Percentiles rank a stretch among this genome's conserved stretches.
phyloP scores from a whole-genome alignment of 805 yeast species.

The Monosporozyma yasuniensis region DNA sequence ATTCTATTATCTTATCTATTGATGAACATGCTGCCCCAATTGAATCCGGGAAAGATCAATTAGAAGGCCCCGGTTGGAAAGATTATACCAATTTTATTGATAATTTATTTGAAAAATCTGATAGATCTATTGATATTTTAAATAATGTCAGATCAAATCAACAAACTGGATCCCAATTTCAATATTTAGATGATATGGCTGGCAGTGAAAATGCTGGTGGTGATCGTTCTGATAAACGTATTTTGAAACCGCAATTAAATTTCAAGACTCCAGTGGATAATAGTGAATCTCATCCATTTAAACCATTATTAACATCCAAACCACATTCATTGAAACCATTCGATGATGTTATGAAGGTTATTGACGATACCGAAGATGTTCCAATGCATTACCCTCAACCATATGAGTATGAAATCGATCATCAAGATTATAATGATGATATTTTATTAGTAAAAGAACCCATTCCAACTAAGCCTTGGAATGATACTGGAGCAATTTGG shows the following conservation, averaged over 20 bases:
- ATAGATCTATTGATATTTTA: conserved; percentile 49
- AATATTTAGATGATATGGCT: conserved; percentile 43
- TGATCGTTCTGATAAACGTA: conserved; percentile 22
- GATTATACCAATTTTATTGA: conserved; percentile 57
- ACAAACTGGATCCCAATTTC: conserved; percentile 20
- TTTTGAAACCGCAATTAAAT: conserved; percentile 59
- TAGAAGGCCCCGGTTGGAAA: conserved; percentile 47
- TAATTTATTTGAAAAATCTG: conserved; percentile 64
- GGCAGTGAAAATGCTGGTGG: conserved; percentile 8
- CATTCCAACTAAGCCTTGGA: conserved; percentile 55
- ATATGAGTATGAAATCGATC: conserved; percentile 62
- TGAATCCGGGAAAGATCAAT: conserved; percentile 34
- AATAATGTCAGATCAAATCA: conserved; percentile 14
- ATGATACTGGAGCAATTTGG: conserved; percentile 54
- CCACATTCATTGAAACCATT: conserved; percentile 59
- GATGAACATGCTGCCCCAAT: conserved; percentile 27
- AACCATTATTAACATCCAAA: conserved; percentile 60
- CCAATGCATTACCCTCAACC: conserved; percentile 73
- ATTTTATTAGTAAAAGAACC: conserved; percentile 42
- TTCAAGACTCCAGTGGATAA: conserved; percentile 60
- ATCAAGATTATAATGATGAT: conserved; percentile 56
- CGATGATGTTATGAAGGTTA: conserved; percentile 40
- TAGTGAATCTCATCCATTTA: conserved; percentile 61
- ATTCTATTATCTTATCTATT: conserved; percentile 34
- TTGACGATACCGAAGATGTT: conserved; percentile 32